Percentiles rank a stretch among this genome's conserved stretches.
Evolutionary conservation across 306 rosid species (phyloP).

Genomic region (Medicago lupulina): DNA sequence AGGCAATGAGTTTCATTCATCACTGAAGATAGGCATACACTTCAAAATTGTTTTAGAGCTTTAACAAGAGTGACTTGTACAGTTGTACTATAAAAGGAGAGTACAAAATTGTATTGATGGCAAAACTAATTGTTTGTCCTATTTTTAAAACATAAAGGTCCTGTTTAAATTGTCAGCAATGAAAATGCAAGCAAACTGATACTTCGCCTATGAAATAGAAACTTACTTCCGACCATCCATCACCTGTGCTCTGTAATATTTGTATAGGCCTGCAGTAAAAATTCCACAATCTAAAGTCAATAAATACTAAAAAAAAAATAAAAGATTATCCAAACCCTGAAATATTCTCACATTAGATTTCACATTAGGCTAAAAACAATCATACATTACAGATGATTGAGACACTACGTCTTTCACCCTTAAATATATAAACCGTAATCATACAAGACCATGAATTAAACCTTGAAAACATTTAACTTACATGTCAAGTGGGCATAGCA

Average conservation of each 20-base stretch:
- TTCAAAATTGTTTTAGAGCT: not conserved
- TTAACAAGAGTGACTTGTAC: slow-evolving; percentile 5
- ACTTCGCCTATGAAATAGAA: slow-evolving; percentile 37
- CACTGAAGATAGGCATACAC: no score
- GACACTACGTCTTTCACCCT: not conserved
- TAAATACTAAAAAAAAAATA: slow-evolving; percentile 3
- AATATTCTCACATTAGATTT: no score
- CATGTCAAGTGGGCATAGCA: slow-evolving; percentile 94
- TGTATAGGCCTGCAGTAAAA: slow-evolving; percentile 79
- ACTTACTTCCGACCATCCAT: slow-evolving; percentile 96
- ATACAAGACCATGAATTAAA: not conserved
- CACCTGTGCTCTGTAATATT: slow-evolving; percentile 75
- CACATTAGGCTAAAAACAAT: not conserved
- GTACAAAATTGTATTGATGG: not conserved
- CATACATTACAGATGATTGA: not conserved
- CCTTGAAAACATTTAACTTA: slow-evolving; percentile 47
- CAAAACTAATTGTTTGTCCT: not conserved
- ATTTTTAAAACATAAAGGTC: not conserved
- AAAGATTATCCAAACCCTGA: not conserved
- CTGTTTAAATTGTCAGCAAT: not conserved
- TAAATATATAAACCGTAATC: not conserved
- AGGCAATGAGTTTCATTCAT: slow-evolving; percentile 20
- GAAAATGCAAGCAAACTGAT: slow-evolving; percentile 34
- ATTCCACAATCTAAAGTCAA: slow-evolving; percentile 31
- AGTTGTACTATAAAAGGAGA: slow-evolving; percentile 8